Base-by-base conservation (phyloP, 179 eudicot species). In the Beta macrorhiza region DNA sequence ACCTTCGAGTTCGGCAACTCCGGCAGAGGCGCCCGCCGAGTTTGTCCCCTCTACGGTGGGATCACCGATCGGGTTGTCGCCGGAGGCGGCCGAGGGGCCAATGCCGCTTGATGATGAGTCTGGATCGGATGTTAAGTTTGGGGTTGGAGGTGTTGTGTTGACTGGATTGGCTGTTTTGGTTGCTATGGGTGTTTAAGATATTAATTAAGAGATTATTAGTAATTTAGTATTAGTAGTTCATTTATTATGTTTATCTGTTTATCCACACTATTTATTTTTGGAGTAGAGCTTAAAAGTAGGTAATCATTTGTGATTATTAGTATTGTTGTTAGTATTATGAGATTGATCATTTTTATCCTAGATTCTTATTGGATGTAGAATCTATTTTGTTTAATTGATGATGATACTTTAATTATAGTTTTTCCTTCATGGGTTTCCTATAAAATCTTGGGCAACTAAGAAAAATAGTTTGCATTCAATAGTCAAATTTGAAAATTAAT, bases 81-180 rank as follows among this genome's bases (percentile, higher is more conserved):
- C 85, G 20, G 79, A 78, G 45, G 53, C 42, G 72, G 79, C 76
- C 1, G 79, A 79, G 17, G 82, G 37, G 20, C 85, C 85, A 16
- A 79, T 37, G 70, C 47, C 82, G 51, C 29, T 74, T 0, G 85
- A 69, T 61, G 82, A 79, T 10, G 12, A 52, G 0, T 57, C 79
- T 11, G 79, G 85, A 45, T 49, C 71, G 19, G 62, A 4, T 57
- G n/a, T 15, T 0, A 22, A 15, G 49, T 20, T 79, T 65, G 85
- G 82, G 42, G 71, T 75, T n/a, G 79, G 75, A 52, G 57, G 85
- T 37, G 55, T 82, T 61, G 57, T 73, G 42, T 42, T 82, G 42
- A 49, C 71, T 83, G 75, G 82, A 1, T 13, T 83, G 57, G 82
- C 15, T 19, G 75, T 51, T 83, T 74, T 80, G 63, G 44, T 83